These are phyloP conservation scores for Mortierella sp. DNA, from an alignment of 371 early-diverging fungal species.

Conservation along the genomic window DNA sequence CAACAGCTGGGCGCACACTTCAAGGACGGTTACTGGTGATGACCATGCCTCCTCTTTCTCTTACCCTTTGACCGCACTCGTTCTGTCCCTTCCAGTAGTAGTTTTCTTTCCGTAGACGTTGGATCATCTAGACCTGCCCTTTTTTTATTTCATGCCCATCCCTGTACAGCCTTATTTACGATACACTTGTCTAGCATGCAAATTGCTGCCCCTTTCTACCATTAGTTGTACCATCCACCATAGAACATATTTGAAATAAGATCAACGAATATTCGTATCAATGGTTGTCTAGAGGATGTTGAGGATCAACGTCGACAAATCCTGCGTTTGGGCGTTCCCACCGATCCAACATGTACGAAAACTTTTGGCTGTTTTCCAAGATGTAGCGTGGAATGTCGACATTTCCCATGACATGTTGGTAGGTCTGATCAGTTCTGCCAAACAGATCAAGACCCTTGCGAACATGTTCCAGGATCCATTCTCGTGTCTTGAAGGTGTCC, in stretches of 20 bases:
- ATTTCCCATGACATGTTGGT: slow-evolving; percentile 8
- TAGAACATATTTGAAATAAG: too few relatives aligned
- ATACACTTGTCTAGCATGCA: too few relatives aligned
- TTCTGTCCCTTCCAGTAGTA: too few relatives aligned
- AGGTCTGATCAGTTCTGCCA: neutral
- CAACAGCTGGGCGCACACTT: slow-evolving; percentile 7
- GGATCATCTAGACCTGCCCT: too few relatives aligned
- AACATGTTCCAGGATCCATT: slow-evolving; percentile 16
- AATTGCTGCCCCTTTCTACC: too few relatives aligned
- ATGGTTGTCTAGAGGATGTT: slow-evolving; percentile 1
- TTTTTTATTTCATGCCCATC: too few relatives aligned
- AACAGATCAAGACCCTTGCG: slow-evolving; percentile 20
- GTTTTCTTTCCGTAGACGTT: too few relatives aligned
- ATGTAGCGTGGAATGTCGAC: slow-evolving; percentile 16
- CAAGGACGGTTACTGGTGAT: slow-evolving; percentile 38
- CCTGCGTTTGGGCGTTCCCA: slow-evolving; percentile 9
- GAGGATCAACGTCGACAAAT: slow-evolving; percentile 16
- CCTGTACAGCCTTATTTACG: too few relatives aligned
- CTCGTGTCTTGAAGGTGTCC: neutral
- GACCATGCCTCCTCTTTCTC: neutral
- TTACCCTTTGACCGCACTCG: too few relatives aligned
- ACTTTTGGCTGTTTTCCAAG: slow-evolving; percentile 1
- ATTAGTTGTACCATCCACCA: too few relatives aligned
- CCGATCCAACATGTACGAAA: slow-evolving; percentile 11
- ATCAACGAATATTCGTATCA: too few relatives aligned